Percentiles rank a stretch among this genome's conserved stretches.
Conservation (phyloP, 495 filamentous ascomycete species). For the Gamarada debralockiae region DNA sequence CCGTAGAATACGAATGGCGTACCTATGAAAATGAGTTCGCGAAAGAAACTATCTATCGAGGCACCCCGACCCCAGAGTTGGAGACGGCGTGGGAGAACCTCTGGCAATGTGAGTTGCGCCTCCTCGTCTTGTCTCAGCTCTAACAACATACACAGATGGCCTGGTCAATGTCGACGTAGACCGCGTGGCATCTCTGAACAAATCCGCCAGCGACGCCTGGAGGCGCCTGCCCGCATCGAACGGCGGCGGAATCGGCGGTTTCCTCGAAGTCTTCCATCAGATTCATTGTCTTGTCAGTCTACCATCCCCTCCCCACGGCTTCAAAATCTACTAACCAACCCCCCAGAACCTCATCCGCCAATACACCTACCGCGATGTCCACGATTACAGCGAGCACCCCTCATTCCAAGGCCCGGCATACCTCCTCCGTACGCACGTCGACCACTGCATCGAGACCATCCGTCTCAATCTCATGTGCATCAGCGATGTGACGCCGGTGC, state of each 20-base stretch:
- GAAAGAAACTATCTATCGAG: neutral
- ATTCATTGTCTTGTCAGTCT: slow-evolving; percentile 29
- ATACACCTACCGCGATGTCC: slow-evolving; percentile 22
- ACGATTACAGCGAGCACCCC: slow-evolving; percentile 1
- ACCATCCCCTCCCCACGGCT: no score
- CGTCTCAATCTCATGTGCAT: slow-evolving; percentile 24
- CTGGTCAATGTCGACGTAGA: neutral
- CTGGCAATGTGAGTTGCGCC: neutral
- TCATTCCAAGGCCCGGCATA: neutral
- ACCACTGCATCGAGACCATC: slow-evolving; percentile 28
- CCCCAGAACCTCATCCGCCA: slow-evolving; percentile 24
- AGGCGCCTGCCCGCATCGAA: neutral
- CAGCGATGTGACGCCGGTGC: slow-evolving; percentile 22
- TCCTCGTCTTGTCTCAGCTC: neutral
- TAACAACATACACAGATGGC: neutral
- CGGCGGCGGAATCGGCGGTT: slow-evolving; percentile 13
- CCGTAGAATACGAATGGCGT: neutral
- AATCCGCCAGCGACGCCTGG: neutral
- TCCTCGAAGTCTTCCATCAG: neutral
- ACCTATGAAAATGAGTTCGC: neutral
- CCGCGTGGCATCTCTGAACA: neutral
- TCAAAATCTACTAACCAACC: no score
- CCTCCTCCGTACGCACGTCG: slow-evolving; percentile 20
- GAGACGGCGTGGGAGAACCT: slow-evolving; percentile 3
- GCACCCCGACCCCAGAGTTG: neutral